Evolutionary conservation across 2,329 filamentous ascomycete species (phyloP).

Genomic region (Didymella keratinophila): DNA sequence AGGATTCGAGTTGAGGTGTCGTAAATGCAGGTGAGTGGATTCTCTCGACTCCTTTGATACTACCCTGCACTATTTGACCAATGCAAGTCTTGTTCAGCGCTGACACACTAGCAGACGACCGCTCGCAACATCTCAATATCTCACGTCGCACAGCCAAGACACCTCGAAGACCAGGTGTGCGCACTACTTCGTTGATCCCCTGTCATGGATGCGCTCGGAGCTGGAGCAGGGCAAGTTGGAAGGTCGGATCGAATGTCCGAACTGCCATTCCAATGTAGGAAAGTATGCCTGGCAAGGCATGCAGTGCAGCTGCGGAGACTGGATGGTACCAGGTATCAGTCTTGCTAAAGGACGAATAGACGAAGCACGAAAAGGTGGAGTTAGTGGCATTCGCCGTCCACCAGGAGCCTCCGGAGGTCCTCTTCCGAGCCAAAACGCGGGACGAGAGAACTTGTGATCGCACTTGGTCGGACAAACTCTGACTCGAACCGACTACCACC

Average conservation of each 20-base stretch:
- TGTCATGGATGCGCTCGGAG: slow-evolving; percentile 91
- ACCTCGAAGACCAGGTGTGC: slow-evolving; percentile 63
- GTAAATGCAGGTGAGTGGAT: slow-evolving; percentile 78
- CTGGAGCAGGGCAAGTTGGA: slow-evolving; percentile 85
- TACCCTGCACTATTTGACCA: slow-evolving; percentile 14
- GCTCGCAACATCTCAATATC: slow-evolving; percentile 71
- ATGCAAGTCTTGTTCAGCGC: slow-evolving; percentile 26
- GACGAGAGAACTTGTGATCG: slow-evolving; percentile 17
- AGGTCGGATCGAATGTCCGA: slow-evolving; percentile 85
- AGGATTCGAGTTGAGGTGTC: slow-evolving; percentile 77
- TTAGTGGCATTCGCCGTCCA: slow-evolving; percentile 44
- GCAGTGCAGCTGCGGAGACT: slow-evolving; percentile 87
- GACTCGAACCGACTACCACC: not conserved
- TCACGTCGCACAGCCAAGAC: slow-evolving; percentile 67
- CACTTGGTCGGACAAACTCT: not conserved
- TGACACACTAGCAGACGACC: slow-evolving; percentile 58
- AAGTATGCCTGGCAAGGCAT: slow-evolving; percentile 97
- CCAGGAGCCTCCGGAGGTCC: slow-evolving; percentile 32
- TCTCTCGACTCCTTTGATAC: slow-evolving; percentile 16
- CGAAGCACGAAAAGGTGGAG: slow-evolving; percentile 59
- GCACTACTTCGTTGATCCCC: slow-evolving; percentile 88
- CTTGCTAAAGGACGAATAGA: slow-evolving; percentile 84
- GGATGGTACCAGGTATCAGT: slow-evolving; percentile 91
- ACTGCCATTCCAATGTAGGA: slow-evolving; percentile 83
- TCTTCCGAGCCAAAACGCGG: slow-evolving; percentile 4